Conservation (phyloP, 169 alveolate genomes). For the Nephromyces sp. region DNA sequence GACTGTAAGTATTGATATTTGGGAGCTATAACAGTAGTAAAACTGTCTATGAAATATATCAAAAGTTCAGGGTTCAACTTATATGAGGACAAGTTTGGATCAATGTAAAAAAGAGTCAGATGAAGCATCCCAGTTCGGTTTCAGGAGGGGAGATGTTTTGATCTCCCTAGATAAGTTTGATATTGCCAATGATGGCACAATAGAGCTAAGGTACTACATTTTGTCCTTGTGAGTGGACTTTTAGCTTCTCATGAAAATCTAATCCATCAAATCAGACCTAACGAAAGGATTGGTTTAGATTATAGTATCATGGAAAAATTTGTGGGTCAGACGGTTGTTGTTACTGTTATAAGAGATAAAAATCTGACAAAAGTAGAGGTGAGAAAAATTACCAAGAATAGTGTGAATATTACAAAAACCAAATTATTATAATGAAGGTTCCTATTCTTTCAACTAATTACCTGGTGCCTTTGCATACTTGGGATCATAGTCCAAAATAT, state of each 20-base stretch:
- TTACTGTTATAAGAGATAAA: conserved; percentile 43
- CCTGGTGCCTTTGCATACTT: conserved; percentile 55
- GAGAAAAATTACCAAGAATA: no score
- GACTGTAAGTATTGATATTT: background rate
- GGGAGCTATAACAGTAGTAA: background rate
- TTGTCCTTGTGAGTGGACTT: background rate
- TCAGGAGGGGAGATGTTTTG: conserved; percentile 44
- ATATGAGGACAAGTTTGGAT: no score
- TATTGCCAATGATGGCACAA: conserved; percentile 71
- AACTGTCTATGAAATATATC: background rate
- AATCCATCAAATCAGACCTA: conserved; percentile 12
- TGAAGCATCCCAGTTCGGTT: no score
- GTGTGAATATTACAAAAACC: no score
- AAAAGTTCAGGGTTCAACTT: background rate
- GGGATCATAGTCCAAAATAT: conserved; percentile 66
- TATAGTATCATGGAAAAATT: conserved; percentile 43
- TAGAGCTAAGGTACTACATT: conserved; percentile 45
- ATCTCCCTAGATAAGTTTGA: conserved; percentile 48
- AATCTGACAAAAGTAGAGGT: conserved; percentile 34
- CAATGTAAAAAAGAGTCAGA: no score
- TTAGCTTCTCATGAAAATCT: background rate
- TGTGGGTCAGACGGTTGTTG: conserved; percentile 45
- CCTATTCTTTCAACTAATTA: conserved; percentile 43
- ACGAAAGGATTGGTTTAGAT: conserved; percentile 42
- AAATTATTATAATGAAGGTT: no score